Conservation (phyloP, 257 asterid genomes). For the Anisodus acutangulus region DNA sequence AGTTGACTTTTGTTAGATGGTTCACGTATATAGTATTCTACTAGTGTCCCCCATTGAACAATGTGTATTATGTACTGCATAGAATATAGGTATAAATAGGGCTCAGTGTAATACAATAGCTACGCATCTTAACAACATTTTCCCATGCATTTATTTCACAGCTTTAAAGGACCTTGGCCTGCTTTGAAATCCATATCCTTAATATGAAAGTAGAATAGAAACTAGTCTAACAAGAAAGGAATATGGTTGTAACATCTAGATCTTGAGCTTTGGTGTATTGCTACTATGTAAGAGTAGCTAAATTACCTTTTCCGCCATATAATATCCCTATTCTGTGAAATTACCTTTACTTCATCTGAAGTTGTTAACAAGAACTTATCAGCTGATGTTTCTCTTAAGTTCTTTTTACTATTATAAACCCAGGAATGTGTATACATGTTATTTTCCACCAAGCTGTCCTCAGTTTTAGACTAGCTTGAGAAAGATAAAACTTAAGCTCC, state of each 20-base stretch:
- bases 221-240: neutral
- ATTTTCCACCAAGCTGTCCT: conserved; percentile 16
- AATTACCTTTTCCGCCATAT: neutral
- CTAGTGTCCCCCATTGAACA: neutral
- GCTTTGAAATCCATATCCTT: neutral
- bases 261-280: neutral
- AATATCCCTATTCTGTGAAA: neutral
- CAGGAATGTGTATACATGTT: conserved; percentile 9
- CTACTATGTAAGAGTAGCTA: conserved; percentile 1
- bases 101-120: neutral
- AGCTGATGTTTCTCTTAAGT: neutral
- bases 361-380: neutral
- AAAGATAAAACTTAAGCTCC: conserved; percentile 21
- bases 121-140: neutral
- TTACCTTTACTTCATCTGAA: neutral
- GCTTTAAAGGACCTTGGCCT: neutral
- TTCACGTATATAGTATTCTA: neutral
- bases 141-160: neutral
- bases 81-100: neutral
- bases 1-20: conserved; percentile 9
- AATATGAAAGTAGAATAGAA: neutral
- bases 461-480: neutral
- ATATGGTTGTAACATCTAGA: neutral
- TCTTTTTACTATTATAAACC: neutral
- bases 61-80: neutral